phyloP scores from a whole-genome alignment of 2,329 filamentous ascomycete species.

The Didymella keratinophila region DNA sequence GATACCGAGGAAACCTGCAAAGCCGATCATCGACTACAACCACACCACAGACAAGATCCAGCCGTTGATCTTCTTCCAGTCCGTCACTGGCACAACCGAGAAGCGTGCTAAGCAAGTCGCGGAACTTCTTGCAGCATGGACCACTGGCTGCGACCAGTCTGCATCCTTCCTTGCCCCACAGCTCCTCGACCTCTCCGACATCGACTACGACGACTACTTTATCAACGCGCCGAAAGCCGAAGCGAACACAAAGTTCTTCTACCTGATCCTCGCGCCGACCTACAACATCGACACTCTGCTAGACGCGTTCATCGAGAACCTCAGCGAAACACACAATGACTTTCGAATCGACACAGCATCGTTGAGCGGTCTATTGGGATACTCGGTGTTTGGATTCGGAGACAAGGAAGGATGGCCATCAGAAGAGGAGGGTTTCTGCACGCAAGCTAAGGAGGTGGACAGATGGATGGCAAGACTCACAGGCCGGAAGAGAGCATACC shows the following conservation, averaged over 20 bases:
- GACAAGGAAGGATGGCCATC: slow-evolving; percentile 92
- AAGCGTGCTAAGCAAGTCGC: slow-evolving; percentile 71
- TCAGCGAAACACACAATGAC: slow-evolving; percentile 93
- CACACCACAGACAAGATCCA: slow-evolving; percentile 63
- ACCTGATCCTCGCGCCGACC: slow-evolving; percentile 83
- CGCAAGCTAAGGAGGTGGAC: slow-evolving; percentile 88
- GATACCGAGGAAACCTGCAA: slow-evolving; percentile 28
- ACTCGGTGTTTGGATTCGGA: slow-evolving; percentile 93
- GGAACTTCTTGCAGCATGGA: slow-evolving; percentile 61
- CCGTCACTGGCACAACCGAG: slow-evolving; percentile 83
- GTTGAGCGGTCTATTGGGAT: slow-evolving; percentile 77
- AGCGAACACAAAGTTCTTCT: slow-evolving; percentile 71
- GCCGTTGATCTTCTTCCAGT: slow-evolving; percentile 86
- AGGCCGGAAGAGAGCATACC: slow-evolving; percentile 83
- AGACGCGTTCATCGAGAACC: slow-evolving; percentile 83
- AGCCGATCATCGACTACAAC: slow-evolving; percentile 34
- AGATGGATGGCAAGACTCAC: slow-evolving; percentile 98
- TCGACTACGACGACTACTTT: slow-evolving; percentile 95
- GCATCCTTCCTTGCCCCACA: slow-evolving; percentile 63
- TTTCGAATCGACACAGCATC: slow-evolving; percentile 94
- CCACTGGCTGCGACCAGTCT: slow-evolving; percentile 45
- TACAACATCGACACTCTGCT: slow-evolving; percentile 96
- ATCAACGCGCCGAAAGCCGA: slow-evolving; percentile 73
- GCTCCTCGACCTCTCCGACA: slow-evolving; percentile 79
- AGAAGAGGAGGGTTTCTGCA: slow-evolving; percentile 89